Evolutionary conservation across 768 basidiomycete genomes (phyloP), one percentile per base, ranked within the genome.

Genomic region (Rhodotorula graminis): DNA sequence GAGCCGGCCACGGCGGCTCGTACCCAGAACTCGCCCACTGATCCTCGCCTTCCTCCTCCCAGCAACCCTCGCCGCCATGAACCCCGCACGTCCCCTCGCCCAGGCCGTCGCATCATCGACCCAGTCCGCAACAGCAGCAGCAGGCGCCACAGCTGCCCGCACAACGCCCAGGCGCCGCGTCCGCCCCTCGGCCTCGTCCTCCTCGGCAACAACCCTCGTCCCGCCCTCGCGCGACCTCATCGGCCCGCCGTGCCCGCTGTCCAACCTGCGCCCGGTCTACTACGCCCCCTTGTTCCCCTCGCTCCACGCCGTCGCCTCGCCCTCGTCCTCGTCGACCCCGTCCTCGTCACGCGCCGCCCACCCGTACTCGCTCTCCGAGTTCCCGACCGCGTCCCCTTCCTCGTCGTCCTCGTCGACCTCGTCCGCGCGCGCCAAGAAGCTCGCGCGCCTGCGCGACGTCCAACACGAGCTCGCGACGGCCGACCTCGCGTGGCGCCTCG

Each of bases 281-380:
- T 78, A 78, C 64, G 66, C 73, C 27, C 73, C 77, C 0, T 59
- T 76, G 23, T 78, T 76, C 65, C 69, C 73, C 2, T 42, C 58
- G 3, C 70, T 75, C 1, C 68, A 69, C 49, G 23, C 50, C 50
- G 50, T 25, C 52, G 9, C 60, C 44, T 16, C 21, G 44, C 29
- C 29, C 14, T n/a, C 21, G 33, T 18, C 56, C 29, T 37, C 56
- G 6, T 29, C 15, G 9, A 7, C 19, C 23, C 19, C 49, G 10
- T 25, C 27, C 15, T 15, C 56, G 15, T 8, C 9, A 6, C 33
- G 19, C 14, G 29, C 55, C 55, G 25, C 71, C 23, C 77, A 78
- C 61, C 77, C 77, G 1, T 78, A 78, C 72, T 77, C 75, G 23
- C 77, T 77, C 65, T 56, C 71, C 64, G 77, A 78, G 63, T 78